phyloP scores from a whole-genome alignment of 495 filamentous ascomycete genomes.

The Parathielavia hyrcaniae region DNA sequence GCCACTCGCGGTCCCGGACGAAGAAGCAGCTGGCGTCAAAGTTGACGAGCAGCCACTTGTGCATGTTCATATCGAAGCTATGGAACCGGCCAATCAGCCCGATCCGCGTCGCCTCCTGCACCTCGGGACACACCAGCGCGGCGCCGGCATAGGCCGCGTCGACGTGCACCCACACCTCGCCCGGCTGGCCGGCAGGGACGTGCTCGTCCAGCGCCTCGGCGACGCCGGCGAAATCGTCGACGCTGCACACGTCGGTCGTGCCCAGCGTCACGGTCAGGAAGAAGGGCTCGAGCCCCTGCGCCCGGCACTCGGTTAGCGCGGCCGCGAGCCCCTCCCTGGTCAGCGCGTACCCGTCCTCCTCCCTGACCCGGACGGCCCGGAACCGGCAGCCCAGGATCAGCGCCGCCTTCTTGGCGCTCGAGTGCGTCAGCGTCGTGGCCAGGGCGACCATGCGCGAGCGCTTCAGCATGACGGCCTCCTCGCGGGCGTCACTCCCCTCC shows the following conservation, averaged over 20 bases:
- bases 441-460: conserved; percentile 72
- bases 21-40: conserved; percentile 87
- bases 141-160: conserved; percentile 93
- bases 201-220: conserved; percentile 56
- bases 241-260: conserved; percentile 79
- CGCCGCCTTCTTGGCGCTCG: conserved; percentile 78
- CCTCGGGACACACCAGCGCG: conserved; percentile 73
- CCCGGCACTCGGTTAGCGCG: conserved; percentile 54
- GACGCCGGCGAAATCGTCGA: conserved; percentile 74
- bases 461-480: conserved; percentile 59
- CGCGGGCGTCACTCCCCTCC: conserved; percentile 49
- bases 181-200: conserved; percentile 31
- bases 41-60: conserved; percentile 95
- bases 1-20: conserved; percentile 64
- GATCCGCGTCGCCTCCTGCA: conserved; percentile 48
- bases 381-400: conserved; percentile 78
- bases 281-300: conserved; percentile 70
- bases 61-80: conserved; percentile 92
- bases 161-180: conserved; percentile 77
- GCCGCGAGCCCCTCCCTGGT: conserved; percentile 56
- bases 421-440: conserved; percentile 73
- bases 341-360: conserved; percentile 62
- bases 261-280: conserved; percentile 82
- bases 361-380: conserved; percentile 55
- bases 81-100: conserved; percentile 61